Conservation (phyloP, 371 early-diverging fungal species). For the Mucor indicus region DNA sequence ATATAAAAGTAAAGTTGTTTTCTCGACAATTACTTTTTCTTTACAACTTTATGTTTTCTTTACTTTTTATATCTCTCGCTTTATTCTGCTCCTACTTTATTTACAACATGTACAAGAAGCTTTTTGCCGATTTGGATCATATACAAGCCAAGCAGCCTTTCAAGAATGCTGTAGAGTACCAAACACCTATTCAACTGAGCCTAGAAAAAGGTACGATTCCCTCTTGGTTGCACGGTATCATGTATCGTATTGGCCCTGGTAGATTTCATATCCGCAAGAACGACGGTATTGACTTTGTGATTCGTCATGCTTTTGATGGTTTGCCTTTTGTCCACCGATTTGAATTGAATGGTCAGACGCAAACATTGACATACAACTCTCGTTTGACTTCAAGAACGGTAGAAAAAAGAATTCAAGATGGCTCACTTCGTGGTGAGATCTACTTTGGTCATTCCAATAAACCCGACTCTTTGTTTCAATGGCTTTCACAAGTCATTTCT, state of each 20-base stretch:
- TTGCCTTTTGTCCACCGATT: conserved; percentile 40
- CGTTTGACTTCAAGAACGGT: too few species aligned
- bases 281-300: conserved; percentile 20
- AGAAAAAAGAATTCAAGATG: conserved; percentile 10
- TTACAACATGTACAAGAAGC: too few species aligned
- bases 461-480: conserved; percentile 3
- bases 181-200: conserved; percentile 26
- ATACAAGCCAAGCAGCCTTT: too few species aligned
- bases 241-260: conserved; percentile 41
- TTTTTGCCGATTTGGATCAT: too few species aligned
- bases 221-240: conserved; percentile 36
- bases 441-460: conserved; percentile 24
- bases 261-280: conserved; percentile 28
- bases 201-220: conserved; percentile 40
- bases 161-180: too few species aligned
- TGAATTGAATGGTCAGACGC: conserved; percentile 17
- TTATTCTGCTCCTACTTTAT: too few species aligned
- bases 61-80: too few species aligned
- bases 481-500: background rate
- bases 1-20: too few species aligned
- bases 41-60: too few species aligned
- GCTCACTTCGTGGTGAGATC: background rate
- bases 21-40: too few species aligned
- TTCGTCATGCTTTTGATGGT: conserved; percentile 45
- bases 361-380: conserved; percentile 28